Percentiles rank a stretch among this genome's conserved stretches.
These are phyloP conservation scores for Fusarium nurragi DNA, from an alignment of 2,329 filamentous ascomycete genomes.

Conservation along the genomic window DNA sequence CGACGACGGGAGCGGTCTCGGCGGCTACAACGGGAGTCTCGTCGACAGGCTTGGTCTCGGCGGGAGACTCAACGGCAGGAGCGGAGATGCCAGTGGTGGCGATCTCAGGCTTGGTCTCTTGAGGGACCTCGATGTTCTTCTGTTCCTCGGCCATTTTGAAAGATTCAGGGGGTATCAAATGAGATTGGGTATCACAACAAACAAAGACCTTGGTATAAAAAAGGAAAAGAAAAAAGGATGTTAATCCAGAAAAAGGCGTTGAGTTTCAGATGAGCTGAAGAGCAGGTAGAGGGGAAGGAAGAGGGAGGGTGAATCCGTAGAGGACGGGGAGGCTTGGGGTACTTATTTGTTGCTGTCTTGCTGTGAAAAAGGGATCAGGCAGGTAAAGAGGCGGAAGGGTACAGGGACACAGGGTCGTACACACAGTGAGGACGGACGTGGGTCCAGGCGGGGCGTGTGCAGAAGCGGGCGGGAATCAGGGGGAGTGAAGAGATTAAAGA, in stretches of 20 bases:
- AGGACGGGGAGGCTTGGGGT: conserved; percentile 51
- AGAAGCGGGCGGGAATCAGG: conserved; percentile 32
- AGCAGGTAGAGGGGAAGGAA: conserved; percentile 49
- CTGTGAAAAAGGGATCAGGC: conserved; percentile 21
- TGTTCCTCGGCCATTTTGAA: conserved; percentile 77
- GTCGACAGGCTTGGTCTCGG: conserved; percentile 52
- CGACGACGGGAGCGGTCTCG: conserved; percentile 49
- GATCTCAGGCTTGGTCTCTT: conserved; percentile 59
- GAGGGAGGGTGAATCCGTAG: conserved; percentile 43
- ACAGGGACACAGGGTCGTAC: conserved; percentile 18
- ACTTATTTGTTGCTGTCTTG: conserved; percentile 52
- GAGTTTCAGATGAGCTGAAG: conserved; percentile 46
- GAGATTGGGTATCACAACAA: conserved; percentile 63
- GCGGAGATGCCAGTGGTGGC: conserved; percentile 44
- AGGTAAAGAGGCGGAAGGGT: not conserved
- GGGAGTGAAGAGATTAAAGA: conserved; percentile 35
- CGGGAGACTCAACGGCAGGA: conserved; percentile 47
- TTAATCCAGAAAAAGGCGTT: conserved; percentile 50
- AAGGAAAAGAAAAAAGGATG: conserved; percentile 48
- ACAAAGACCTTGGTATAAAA: conserved; percentile 56
- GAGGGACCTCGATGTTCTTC: conserved; percentile 72
- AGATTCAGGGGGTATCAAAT: conserved; percentile 55
- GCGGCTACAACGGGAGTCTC: conserved; percentile 48
- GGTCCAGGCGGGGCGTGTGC: conserved; percentile 31
- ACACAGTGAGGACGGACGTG: conserved; percentile 22